These are phyloP conservation scores for Dothistroma pini DNA, from an alignment of 2,329 filamentous ascomycete genomes.

Conservation along the genomic window DNA sequence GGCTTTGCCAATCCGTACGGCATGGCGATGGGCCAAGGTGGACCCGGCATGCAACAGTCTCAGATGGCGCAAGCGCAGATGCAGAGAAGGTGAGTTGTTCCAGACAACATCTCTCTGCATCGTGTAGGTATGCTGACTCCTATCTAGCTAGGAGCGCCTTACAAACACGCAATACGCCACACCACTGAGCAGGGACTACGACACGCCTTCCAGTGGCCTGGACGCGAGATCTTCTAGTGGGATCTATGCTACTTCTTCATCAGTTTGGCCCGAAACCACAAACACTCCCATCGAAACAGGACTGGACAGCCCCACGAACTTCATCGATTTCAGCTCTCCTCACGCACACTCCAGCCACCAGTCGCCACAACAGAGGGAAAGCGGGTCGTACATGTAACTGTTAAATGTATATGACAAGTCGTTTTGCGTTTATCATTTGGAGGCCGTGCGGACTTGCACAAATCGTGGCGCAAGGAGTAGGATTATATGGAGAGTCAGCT, in stretches of 20 bases:
- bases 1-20: conserved; percentile 48
- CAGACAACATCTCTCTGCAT: conserved; percentile 8
- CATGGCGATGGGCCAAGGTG: conserved; percentile 40
- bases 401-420: neutral
- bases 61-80: conserved; percentile 34
- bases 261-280: neutral
- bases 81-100: conserved; percentile 34
- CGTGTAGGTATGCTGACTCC: conserved; percentile 5
- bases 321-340: conserved; percentile 3
- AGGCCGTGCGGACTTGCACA: neutral
- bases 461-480: conserved; percentile 1
- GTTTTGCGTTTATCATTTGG: neutral
- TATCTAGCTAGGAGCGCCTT: conserved; percentile 19
- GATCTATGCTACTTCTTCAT: neutral
- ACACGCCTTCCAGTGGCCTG: conserved; percentile 4
- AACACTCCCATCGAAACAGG: neutral
- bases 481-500: neutral
- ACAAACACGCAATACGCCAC: neutral
- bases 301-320: conserved; percentile 1
- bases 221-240: neutral
- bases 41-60: conserved; percentile 31
- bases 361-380: neutral
- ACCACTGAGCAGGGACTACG: neutral
- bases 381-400: neutral
- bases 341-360: neutral